Evolutionary conservation across 345 rosid genomes (phyloP), one percentile per base, ranked within the genome.

Genomic region (Populus deltoides): DNA sequence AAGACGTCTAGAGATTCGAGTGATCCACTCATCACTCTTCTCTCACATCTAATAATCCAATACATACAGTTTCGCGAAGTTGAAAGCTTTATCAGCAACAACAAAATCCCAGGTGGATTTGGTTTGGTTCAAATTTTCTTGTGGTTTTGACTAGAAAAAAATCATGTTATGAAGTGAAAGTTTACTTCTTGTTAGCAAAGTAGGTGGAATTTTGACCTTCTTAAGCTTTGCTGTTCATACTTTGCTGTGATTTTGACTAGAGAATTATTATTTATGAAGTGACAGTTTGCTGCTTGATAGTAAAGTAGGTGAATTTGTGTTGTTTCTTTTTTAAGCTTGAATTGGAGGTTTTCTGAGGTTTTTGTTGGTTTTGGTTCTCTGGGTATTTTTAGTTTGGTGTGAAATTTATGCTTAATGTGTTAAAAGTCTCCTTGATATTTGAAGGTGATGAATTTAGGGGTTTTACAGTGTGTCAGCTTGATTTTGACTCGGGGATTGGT

Each of bases 1-100:
- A 73, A 68, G 85, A 73, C 87, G 76, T 78, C 78, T 83, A 36
- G 81, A 86, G 85, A 80, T 86, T 80, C 85, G 86, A 80, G 81
- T 77, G 71, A 70, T 77, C 59, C 70, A 55, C 18, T n/a, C 68
- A 41, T 71, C 35, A 65, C 66, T 73, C 57, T 75, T 55, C 77
- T n/a, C 72, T 65, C 29, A 41, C 29, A 10, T 59, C 29, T 8
- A 59, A 1, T 25, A 59, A 77, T 79, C 71, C 74, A 63, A n/a
- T 45, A 39, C 77, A 29, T 39, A 16, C 15, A 29, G 16, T 65
- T 53, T 39, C 66, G 15, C 51, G 12, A 36, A 47, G 31, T 27
- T 57, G 31, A 18, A 29, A 31, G 1, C 27, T 59, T 66, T 75
- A 38, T 20, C 84, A 74, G 5, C 79, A 71, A 43, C 51, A 77